A percentile compares a stretch with the other conserved stretches of the same genome.
Conservation (phyloP, 257 asterid species). For the Agastache rugosa region DNA sequence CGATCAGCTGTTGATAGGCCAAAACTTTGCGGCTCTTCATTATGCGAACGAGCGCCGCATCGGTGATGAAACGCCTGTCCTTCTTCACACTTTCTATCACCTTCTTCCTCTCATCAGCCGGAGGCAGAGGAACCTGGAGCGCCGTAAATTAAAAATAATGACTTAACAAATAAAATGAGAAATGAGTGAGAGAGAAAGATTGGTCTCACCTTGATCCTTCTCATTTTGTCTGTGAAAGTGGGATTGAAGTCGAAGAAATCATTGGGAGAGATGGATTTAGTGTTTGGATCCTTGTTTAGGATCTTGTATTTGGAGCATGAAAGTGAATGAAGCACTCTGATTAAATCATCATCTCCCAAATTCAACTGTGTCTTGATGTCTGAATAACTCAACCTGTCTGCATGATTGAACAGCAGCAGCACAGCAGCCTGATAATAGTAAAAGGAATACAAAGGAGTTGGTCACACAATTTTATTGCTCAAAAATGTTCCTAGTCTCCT, state of each 20-base stretch:
- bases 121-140: constrained; percentile 35
- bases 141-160: not conserved
- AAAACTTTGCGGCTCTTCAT: constrained; percentile 66
- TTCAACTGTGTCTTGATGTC: constrained; percentile 57
- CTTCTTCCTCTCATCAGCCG: constrained; percentile 60
- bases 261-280: constrained; percentile 37
- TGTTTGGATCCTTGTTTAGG: not conserved
- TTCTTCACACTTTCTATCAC: constrained; percentile 60
- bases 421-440: constrained; percentile 49
- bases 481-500: too few relatives aligned
- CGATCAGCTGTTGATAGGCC: constrained; percentile 55
- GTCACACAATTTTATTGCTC: too few relatives aligned
- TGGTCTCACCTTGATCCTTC: constrained; percentile 55
- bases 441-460: too few relatives aligned
- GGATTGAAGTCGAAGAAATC: constrained; percentile 60
- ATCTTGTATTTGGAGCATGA: constrained; percentile 68
- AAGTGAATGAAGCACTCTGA: constrained; percentile 60
- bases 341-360: constrained; percentile 59
- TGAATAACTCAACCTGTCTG: constrained; percentile 58
- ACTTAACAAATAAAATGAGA: not conserved
- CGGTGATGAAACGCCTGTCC: constrained; percentile 57
- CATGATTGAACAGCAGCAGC: constrained; percentile 53
- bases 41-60: constrained; percentile 63
- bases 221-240: constrained; percentile 60
- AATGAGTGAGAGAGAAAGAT: not conserved